Evolutionary conservation across 805 yeast species (phyloP), one percentile per base, ranked within the genome.

Genomic region (Candida suzukii): DNA sequence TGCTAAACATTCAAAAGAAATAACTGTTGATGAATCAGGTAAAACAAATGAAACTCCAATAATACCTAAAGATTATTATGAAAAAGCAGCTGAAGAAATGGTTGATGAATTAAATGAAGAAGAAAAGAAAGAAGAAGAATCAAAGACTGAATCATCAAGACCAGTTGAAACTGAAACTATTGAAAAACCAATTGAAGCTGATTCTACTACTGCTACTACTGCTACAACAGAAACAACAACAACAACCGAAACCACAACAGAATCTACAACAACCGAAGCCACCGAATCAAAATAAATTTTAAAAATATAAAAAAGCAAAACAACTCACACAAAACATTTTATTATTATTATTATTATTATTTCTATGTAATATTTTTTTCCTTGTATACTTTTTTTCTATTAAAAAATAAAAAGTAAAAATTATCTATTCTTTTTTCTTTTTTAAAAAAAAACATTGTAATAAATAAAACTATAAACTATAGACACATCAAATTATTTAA

Each of bases 31-130:
- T 44, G 46, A 46, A 21, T 46, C 51, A 28, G 39, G 34, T 14
- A 20, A 35, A 22, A 34, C 26, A 5, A 24, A 21, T 22, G 37
- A 34, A 34, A 21, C 22, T 34, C 17, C 37, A 14, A 34, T 34
- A 34, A 34, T 34, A 22, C 37, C 37, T 5, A 14, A 16, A 3
- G 48, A 46, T n/a, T 51, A 51, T 32, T 52, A 56, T 37, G 48
- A 47, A 27, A 52, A 51, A 38, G 55, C 59, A 9, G 53, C 63
- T 3, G 57, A 48, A 5, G 57, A 53, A n/a, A 53, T 55, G 52
- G 63, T 60, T 6, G 40, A 42, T 25, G 60, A 50, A 30, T 30
- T 40, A 13, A 47, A 49, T 41, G 46, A 49, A 20, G 58, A 54
- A 43, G 37, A 49, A 25, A 49, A 51, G n/a, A 46, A 46, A 17